Conservation (phyloP, 2,329 filamentous ascomycete genomes). For the Fusarium praegraminearum region DNA sequence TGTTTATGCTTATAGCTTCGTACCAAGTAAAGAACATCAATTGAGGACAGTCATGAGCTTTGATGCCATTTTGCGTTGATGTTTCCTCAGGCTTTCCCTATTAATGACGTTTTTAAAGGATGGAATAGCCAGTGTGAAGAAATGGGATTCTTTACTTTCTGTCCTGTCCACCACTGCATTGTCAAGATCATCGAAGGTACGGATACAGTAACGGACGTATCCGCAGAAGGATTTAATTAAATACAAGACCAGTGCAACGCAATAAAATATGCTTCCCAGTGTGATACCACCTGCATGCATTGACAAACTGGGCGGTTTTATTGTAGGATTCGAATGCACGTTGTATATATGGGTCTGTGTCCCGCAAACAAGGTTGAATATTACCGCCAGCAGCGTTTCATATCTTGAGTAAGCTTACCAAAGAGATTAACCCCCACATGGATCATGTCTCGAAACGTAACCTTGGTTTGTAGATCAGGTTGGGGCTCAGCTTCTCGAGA, state of each 20-base stretch:
- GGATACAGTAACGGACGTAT: background rate
- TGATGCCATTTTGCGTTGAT: rapidly evolving
- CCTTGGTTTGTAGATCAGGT: background rate
- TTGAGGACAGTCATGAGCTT: background rate
- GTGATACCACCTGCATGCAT: background rate
- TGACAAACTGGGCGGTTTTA: background rate
- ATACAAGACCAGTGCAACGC: background rate
- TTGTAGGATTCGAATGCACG: constrained; percentile 12
- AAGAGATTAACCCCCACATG: constrained; percentile 5
- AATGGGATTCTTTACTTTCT: no score
- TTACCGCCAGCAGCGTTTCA: constrained; percentile 1
- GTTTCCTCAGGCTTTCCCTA: rapidly evolving
- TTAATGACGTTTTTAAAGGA: rapidly evolving
- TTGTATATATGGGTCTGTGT: background rate
- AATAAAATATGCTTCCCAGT: background rate
- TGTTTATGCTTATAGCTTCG: background rate
- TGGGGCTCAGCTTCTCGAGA: background rate
- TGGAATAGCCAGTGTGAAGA: background rate
- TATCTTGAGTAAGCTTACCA: constrained; percentile 7
- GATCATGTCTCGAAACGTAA: background rate
- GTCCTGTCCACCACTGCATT: background rate
- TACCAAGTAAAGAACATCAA: background rate
- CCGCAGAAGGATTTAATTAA: background rate
- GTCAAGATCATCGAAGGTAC: background rate
- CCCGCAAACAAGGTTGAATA: background rate